Conservation (phyloP, 441 rosid genomes). For the Raphanus hybrid region DNA sequence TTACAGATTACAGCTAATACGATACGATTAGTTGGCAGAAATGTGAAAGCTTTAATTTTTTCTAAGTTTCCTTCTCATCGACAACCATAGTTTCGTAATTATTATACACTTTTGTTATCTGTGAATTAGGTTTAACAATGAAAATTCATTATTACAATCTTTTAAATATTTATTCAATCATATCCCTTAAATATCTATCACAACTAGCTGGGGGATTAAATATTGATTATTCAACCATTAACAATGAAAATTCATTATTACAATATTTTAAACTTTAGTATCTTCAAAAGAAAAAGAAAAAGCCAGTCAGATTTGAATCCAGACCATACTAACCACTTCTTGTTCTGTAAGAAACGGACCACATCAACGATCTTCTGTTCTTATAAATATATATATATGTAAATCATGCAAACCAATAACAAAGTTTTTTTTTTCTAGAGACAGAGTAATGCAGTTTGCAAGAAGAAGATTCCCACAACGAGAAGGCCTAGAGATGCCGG, state of each 20-base stretch:
- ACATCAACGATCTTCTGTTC: conserved; percentile 8
- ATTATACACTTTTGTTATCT: conserved; percentile 17
- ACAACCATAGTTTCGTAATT: conserved; percentile 11
- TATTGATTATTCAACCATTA: not conserved
- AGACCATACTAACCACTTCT: not conserved
- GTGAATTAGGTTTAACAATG: not conserved
- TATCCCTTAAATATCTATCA: too few relatives aligned
- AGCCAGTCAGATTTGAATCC: conserved; percentile 8
- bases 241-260: not conserved
- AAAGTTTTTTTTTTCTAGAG: conserved; percentile 41
- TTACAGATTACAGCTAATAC: conserved; percentile 28
- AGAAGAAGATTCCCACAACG: conserved; percentile 17
- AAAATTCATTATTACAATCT: too few relatives aligned
- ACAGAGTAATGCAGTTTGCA: conserved; percentile 6
- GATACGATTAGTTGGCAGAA: conserved; percentile 21
- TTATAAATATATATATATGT: conserved; percentile 7
- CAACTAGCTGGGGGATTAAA: too few relatives aligned
- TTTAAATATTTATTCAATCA: too few relatives aligned
- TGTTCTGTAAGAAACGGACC: not conserved
- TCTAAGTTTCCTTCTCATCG: conserved; percentile 17
- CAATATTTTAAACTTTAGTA: not conserved
- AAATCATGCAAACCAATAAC: conserved; percentile 17
- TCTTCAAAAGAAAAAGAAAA: conserved; percentile 1
- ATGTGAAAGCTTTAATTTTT: conserved; percentile 1
- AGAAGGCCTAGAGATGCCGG: conserved; percentile 24